phyloP scores from a whole-genome alignment of 192 early-diverging fungal species.

The Spizellomyces punctatus region DNA sequence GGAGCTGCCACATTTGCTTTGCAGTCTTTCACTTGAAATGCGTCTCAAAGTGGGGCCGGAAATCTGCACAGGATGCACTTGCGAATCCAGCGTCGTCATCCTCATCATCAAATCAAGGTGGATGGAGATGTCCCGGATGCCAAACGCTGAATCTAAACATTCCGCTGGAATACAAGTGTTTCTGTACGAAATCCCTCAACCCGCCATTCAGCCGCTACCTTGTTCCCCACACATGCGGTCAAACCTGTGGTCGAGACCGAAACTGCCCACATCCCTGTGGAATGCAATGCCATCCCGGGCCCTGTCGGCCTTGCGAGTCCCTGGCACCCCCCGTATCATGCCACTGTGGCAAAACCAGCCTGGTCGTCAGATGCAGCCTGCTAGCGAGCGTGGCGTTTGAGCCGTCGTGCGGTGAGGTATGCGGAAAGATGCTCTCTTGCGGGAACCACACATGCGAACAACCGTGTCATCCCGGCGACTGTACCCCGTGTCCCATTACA shows the following conservation, averaged over 20 bases:
- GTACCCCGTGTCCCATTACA: constrained; percentile 63
- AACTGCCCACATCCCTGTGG: constrained; percentile 80
- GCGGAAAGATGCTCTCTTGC: constrained; percentile 78
- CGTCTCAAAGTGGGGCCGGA: constrained; percentile 30
- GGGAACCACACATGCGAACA: constrained; percentile 76
- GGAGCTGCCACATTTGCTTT: constrained; percentile 88
- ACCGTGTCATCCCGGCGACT: constrained; percentile 77
- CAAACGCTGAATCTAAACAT: constrained; percentile 67
- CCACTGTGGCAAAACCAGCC: constrained; percentile 76
- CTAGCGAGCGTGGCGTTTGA: constrained; percentile 66
- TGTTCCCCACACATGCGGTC: constrained; percentile 85
- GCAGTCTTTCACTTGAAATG: constrained; percentile 91
- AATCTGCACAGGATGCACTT: constrained; percentile 13
- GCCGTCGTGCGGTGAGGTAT: constrained; percentile 71
- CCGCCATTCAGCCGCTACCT: constrained; percentile 65
- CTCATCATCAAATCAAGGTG: neutral
- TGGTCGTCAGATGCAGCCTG: constrained; percentile 75
- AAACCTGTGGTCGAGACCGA: constrained; percentile 68
- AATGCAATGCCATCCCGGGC: constrained; percentile 85
- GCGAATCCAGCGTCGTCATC: neutral
- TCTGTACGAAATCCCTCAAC: constrained; percentile 80
- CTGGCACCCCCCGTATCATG: constrained; percentile 76
- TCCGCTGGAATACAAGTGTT: constrained; percentile 81
- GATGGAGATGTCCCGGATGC: constrained; percentile 94
- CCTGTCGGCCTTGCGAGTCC: constrained; percentile 87